These are phyloP conservation scores for Pichia sp. DNA, from an alignment of 1,139 yeast genomes.

Conservation along the genomic window DNA sequence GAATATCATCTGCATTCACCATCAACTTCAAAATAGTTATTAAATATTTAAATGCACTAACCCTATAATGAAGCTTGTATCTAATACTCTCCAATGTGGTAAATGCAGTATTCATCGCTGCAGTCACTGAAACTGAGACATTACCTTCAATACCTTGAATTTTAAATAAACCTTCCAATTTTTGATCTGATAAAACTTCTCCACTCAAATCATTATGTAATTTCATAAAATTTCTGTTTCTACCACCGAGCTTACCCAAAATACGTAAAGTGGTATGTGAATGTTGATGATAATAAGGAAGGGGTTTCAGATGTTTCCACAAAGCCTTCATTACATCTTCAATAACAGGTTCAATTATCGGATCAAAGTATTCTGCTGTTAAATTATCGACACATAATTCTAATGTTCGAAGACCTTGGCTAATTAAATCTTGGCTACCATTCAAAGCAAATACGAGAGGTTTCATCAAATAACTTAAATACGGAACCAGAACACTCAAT, in stretches of 20 bases:
- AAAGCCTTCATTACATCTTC: conserved; percentile 90
- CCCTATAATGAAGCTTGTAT: conserved; percentile 58
- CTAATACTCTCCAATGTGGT: conserved; percentile 61
- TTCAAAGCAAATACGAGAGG: conserved; percentile 88
- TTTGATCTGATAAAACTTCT: conserved; percentile 57
- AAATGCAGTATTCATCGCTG: conserved; percentile 75
- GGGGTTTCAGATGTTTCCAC: conserved; percentile 86
- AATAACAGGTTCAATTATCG: conserved; percentile 90
- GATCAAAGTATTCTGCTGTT: conserved; percentile 95
- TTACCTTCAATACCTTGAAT: conserved; percentile 61
- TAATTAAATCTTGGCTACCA: conserved; percentile 84
- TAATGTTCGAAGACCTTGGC: conserved; percentile 88
- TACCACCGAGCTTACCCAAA: conserved; percentile 91
- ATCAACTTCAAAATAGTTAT: conserved; percentile 62
- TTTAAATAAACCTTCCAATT: conserved; percentile 59
- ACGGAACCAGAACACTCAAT: conserved; percentile 87
- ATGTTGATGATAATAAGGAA: conserved; percentile 89
- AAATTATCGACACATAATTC: conserved; percentile 96
- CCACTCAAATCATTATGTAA: conserved; percentile 62
- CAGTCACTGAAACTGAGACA: conserved; percentile 70
- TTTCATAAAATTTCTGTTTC: conserved; percentile 78
- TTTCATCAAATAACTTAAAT: conserved; percentile 75
- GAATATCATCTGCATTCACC: conserved; percentile 60
- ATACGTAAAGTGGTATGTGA: conserved; percentile 92
- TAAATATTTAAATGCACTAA: conserved; percentile 71